These are phyloP conservation scores for Astrocystis sublimbata DNA, from an alignment of 495 filamentous ascomycete species.

Conservation along the genomic window DNA sequence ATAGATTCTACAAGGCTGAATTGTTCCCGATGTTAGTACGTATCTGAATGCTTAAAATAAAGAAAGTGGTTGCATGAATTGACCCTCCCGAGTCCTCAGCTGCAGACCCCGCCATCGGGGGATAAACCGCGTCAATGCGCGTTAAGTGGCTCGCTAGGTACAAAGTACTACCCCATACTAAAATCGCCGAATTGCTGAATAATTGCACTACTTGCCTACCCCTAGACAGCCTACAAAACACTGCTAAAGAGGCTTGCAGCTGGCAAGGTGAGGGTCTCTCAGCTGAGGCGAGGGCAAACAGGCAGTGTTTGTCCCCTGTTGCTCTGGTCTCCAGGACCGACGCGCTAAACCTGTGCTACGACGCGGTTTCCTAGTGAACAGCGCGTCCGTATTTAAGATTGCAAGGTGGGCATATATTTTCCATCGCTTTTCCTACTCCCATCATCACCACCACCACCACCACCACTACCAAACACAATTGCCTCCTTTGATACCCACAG, in stretches of 20 bases:
- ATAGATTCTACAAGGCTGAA: too few relatives aligned
- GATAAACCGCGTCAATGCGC: conserved; percentile 25
- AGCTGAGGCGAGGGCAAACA: too few relatives aligned
- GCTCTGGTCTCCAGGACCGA: too few relatives aligned
- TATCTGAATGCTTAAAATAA: too few relatives aligned
- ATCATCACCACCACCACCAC: conserved; percentile 25
- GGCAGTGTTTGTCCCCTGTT: too few relatives aligned
- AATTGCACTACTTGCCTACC: neutral
- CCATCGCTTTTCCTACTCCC: conserved; percentile 24
- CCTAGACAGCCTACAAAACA: neutral
- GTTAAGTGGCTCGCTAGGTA: conserved; percentile 35
- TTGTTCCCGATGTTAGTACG: too few relatives aligned
- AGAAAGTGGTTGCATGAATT: neutral
- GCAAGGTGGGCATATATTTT: conserved; percentile 19
- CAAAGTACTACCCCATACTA: too few relatives aligned
- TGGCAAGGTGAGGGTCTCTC: neutral
- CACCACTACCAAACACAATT: conserved; percentile 11
- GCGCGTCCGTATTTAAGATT: conserved; percentile 33
- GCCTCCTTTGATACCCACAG: conserved; percentile 14
- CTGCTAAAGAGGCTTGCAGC: conserved; percentile 9
- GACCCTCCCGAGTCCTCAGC: neutral
- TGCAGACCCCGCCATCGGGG: conserved; percentile 8
- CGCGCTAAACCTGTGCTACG: conserved; percentile 13
- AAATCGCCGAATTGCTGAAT: conserved; percentile 15
- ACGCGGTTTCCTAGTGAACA: conserved; percentile 18